Percentiles rank a stretch among this genome's conserved stretches.
phyloP scores from a whole-genome alignment of 768 basidiomycete species.

The Mrakia frigida region DNA sequence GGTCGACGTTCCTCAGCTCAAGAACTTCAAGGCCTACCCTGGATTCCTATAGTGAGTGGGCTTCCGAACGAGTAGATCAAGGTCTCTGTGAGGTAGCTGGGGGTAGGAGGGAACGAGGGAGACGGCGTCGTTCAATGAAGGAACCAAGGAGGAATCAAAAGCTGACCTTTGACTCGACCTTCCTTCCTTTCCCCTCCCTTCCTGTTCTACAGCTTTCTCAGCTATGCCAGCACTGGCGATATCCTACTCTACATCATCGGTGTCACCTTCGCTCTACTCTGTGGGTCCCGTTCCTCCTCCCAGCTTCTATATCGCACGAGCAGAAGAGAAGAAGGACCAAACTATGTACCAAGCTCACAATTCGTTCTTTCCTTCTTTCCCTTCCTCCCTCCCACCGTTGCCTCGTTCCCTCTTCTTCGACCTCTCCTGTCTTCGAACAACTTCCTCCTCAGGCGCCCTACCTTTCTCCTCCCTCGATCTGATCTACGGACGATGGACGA shows the following conservation, averaged over 20 bases:
- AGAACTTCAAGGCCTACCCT: background rate
- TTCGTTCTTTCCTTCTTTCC: background rate
- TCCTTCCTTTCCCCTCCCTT: background rate
- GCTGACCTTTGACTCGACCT: no score
- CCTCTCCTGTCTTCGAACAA: background rate
- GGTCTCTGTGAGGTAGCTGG: background rate
- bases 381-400: no score
- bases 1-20: constrained; percentile 18
- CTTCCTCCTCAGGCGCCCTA: background rate
- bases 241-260: constrained; percentile 13
- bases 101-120: background rate
- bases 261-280: background rate
- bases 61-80: no score
- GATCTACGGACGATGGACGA: constrained; percentile 23
- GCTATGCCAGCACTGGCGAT: constrained; percentile 7
- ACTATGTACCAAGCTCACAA: background rate
- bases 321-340: background rate
- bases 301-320: no score
- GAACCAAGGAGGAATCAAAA: background rate
- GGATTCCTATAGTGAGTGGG: constrained; percentile 16
- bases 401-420: background rate
- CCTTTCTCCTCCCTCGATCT: constrained; percentile 26
- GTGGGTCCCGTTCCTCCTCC: background rate
- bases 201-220: constrained; percentile 18
- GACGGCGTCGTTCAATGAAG: background rate